These are phyloP conservation scores for Phytophthora multivora DNA, from an alignment of 352 stramenopile genomes.

Conservation along the genomic window DNA sequence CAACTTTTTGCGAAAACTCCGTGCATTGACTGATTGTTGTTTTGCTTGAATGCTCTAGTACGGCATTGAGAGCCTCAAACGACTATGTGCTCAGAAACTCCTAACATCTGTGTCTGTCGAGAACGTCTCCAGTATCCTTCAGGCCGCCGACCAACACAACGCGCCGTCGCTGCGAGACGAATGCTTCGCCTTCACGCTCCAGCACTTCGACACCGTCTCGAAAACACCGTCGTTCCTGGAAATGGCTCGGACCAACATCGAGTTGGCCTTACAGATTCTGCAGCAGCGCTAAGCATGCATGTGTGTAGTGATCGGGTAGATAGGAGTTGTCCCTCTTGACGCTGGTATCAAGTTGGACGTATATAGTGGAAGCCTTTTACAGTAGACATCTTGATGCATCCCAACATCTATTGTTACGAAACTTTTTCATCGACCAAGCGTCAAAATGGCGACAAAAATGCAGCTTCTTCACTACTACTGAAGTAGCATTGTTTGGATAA, in stretches of 20 bases:
- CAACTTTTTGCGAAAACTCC: background rate
- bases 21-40: background rate
- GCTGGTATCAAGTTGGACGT: background rate
- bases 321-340: slow-evolving; percentile 12
- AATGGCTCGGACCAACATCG: slow-evolving; percentile 97
- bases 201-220: slow-evolving; percentile 97
- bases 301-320: slow-evolving; percentile 1
- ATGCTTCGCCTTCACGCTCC: slow-evolving; percentile 96
- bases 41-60: slow-evolving; percentile 47
- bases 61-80: slow-evolving; percentile 85
- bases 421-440: too few species aligned
- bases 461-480: too few species aligned
- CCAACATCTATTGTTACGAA: background rate
- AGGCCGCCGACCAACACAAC: slow-evolving; percentile 95
- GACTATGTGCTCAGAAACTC: slow-evolving; percentile 95
- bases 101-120: slow-evolving; percentile 93
- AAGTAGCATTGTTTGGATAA: too few species aligned
- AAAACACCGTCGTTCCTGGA: slow-evolving; percentile 97
- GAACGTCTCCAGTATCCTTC: slow-evolving; percentile 96
- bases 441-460: too few species aligned
- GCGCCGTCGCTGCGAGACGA: slow-evolving; percentile 91
- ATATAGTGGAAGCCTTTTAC: background rate
- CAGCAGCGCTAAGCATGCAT: slow-evolving; percentile 59
- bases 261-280: slow-evolving; percentile 97
- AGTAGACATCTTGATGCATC: too few species aligned